Percentiles rank a stretch among this genome's conserved stretches.
Conservation (phyloP, 306 rosid species). For the Sesbania bispinosa region DNA sequence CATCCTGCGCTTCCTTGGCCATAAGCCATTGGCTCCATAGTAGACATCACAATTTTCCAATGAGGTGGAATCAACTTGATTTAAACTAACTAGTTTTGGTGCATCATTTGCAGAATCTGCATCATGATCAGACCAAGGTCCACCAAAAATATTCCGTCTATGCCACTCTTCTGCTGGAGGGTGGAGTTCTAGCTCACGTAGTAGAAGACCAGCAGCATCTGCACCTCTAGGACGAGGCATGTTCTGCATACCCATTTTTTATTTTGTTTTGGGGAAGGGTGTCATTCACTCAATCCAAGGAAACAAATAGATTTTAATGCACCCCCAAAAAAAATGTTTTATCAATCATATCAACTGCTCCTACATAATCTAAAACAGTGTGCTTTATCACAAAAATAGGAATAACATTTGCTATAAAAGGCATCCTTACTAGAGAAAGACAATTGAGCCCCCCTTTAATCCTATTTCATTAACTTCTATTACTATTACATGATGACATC, state of each 20-base stretch:
- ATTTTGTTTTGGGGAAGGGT: slow-evolving; percentile 9
- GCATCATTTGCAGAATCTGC: slow-evolving; percentile 51
- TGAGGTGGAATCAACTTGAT: slow-evolving; percentile 57
- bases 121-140: slow-evolving; percentile 80
- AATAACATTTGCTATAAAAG: neutral
- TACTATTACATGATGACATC: slow-evolving; percentile 5
- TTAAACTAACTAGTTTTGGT: slow-evolving; percentile 58
- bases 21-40: slow-evolving; percentile 62
- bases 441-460: neutral
- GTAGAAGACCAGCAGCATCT: slow-evolving; percentile 90
- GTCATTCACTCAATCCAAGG: neutral
- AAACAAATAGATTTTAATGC: slow-evolving; percentile 8
- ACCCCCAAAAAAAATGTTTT: neutral
- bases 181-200: slow-evolving; percentile 90
- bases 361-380: neutral
- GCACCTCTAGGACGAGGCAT: slow-evolving; percentile 98
- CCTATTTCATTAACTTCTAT: neutral
- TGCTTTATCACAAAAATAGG: slow-evolving; percentile 8
- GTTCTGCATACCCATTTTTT: slow-evolving; percentile 43
- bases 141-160: slow-evolving; percentile 79
- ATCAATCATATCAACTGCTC: neutral
- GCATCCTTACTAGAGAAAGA: neutral
- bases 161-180: slow-evolving; percentile 99
- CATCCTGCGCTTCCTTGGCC: slow-evolving; percentile 96
- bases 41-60: slow-evolving; percentile 54